phyloP scores from a whole-genome alignment of 2,329 filamentous ascomycete species.

The Paracoccidioides lutzii region DNA sequence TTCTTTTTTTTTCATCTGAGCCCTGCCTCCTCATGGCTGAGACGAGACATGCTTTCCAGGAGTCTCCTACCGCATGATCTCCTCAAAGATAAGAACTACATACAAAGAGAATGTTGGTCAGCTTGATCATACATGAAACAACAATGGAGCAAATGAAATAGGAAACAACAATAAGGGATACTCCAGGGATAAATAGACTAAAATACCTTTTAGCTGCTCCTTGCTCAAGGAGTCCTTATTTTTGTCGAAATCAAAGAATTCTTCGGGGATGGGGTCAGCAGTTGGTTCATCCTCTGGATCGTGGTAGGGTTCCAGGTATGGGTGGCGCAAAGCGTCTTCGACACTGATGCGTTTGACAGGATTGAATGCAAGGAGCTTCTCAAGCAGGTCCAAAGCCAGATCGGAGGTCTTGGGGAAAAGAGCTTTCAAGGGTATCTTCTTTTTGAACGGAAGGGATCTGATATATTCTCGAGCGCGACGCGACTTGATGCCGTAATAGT shows the following conservation, averaged over 20 bases:
- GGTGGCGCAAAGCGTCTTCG: conserved; percentile 92
- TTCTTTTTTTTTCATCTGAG: neutral
- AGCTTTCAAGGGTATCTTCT: conserved; percentile 95
- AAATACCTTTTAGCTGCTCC: conserved; percentile 82
- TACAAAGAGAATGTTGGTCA: neutral
- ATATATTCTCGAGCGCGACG: conserved; percentile 96
- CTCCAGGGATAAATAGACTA: neutral
- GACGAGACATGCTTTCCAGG: neutral
- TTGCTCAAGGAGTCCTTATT: conserved; percentile 98
- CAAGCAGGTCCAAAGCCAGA: conserved; percentile 78
- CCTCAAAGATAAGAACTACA: conserved; percentile 76
- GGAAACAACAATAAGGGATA: neutral
- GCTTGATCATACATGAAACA: conserved; percentile 10
- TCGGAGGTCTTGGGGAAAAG: conserved; percentile 99
- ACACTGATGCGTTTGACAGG: conserved; percentile 97
- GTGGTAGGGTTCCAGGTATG: conserved; percentile 96
- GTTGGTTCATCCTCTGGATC: conserved; percentile 97
- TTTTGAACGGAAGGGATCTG: conserved; percentile 94
- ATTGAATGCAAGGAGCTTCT: conserved; percentile 95
- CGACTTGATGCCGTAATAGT: conserved; percentile 99
- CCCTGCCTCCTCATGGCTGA: neutral
- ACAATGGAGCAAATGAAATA: neutral
- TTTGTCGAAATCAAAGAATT: conserved; percentile 99
- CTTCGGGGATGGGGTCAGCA: conserved; percentile 89
- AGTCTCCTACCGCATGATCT: conserved; percentile 64